A percentile compares a stretch with the other conserved stretches of the same genome.
Conservation (phyloP, 345 rosid species). For the Linum tenue region DNA sequence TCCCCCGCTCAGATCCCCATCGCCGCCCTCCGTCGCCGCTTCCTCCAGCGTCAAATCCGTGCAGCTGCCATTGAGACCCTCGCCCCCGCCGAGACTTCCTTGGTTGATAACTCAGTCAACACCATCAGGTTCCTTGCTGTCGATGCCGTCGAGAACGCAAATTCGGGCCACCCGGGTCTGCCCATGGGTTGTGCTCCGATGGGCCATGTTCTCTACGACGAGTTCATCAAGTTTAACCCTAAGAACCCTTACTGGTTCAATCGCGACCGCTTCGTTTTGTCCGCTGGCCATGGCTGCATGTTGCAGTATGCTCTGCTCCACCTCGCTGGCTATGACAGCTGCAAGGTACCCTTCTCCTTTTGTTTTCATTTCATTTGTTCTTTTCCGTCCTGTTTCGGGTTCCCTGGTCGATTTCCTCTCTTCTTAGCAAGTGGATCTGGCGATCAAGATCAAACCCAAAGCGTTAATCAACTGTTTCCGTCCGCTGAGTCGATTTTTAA, state of each 20-base stretch:
- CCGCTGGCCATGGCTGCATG: slow-evolving; percentile 39
- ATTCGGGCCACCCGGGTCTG: slow-evolving; percentile 53
- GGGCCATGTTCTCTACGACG: slow-evolving; percentile 21
- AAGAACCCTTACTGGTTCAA: slow-evolving; percentile 30
- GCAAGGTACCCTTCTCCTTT: neutral
- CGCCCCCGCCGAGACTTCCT: slow-evolving; percentile 3
- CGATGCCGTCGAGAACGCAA: slow-evolving; percentile 52
- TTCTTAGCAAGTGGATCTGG: neutral
- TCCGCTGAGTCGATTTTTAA: neutral
- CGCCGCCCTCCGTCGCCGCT: neutral
- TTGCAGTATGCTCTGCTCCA: slow-evolving; percentile 35
- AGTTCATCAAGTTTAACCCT: slow-evolving; percentile 27
- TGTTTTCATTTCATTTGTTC: neutral
- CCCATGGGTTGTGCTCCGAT: slow-evolving; percentile 46
- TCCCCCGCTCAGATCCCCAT: too few relatives aligned
- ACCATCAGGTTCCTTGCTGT: slow-evolving; percentile 38
- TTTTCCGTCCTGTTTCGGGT: slow-evolving; percentile 16
- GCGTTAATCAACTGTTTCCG: neutral
- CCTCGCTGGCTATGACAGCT: slow-evolving; percentile 28
- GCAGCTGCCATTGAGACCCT: neutral
- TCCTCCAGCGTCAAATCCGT: neutral
- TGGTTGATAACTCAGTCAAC: slow-evolving; percentile 30
- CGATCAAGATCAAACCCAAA: neutral
- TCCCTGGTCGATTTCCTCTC: neutral
- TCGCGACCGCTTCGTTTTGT: slow-evolving; percentile 34